These are phyloP conservation scores for Mrakia blollopis DNA, from an alignment of 768 basidiomycete species.

Conservation along the genomic window DNA sequence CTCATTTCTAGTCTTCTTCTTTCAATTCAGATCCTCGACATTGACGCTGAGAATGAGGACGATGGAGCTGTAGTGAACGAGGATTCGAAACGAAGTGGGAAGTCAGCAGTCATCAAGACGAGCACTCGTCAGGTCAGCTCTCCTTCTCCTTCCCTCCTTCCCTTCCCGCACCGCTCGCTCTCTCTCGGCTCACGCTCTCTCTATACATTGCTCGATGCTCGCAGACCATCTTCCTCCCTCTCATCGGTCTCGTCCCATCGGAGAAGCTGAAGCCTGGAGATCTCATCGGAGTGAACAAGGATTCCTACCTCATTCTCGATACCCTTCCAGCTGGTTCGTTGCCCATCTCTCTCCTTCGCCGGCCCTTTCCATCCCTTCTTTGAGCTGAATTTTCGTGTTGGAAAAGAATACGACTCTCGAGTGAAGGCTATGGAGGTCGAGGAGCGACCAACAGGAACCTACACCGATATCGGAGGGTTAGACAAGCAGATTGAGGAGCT, in stretches of 20 bases:
- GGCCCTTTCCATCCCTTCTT: too few species aligned
- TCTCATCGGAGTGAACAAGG: constrained; percentile 98
- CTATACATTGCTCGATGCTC: background rate
- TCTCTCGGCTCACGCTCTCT: background rate
- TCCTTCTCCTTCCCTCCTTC: background rate
- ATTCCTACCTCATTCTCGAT: constrained; percentile 94
- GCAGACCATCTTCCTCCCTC: constrained; percentile 88
- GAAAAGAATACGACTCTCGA: constrained; percentile 85
- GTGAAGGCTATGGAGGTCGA: constrained; percentile 99
- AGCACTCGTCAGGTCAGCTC: constrained; percentile 73
- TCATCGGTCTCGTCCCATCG: constrained; percentile 93
- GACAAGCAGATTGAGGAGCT: constrained; percentile 99
- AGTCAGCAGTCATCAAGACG: constrained; percentile 98
- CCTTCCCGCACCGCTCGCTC: background rate
- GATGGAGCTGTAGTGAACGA: constrained; percentile 94
- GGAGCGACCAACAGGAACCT: constrained; percentile 92
- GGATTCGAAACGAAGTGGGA: constrained; percentile 92
- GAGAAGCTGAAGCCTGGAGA: constrained; percentile 85
- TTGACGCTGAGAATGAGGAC: constrained; percentile 88
- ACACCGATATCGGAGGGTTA: constrained; percentile 87
- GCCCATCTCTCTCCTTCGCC: background rate
- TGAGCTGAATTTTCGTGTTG: background rate
- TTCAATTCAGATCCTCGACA: constrained; percentile 70
- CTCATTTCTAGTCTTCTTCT: background rate
- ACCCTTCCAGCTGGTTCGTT: constrained; percentile 64